Evolutionary conservation across 2,329 filamentous ascomycete genomes (phyloP), one percentile per base, ranked within the genome.

Genomic region (Dothiorella sarmentorum): DNA sequence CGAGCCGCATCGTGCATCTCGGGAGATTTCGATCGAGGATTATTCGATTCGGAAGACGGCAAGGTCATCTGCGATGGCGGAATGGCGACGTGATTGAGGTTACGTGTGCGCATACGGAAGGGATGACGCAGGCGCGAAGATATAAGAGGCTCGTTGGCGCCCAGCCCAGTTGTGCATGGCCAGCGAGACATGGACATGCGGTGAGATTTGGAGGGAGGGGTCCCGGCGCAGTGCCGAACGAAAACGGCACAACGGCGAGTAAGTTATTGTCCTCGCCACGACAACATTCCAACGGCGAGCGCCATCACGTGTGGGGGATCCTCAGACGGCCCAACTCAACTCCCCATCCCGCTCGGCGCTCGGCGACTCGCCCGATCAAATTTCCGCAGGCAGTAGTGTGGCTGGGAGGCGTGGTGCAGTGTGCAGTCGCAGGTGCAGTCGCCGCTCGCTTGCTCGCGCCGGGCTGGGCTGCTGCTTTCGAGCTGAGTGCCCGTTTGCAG

Each of bases 61-160:
- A 49, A 22, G 18, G 17, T 17, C 3, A 15, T 15, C 35, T 40
- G 35, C n/a, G 49, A n/a, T 15, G n/a, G n/a, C 22, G 40, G 24
- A 7, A 11, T 29, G 26, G 11, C 13, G 24, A 29, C 7, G 43
- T 17, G 27, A 18, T 45, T 3, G 18, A 38, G 47, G 29, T 31
- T 17, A 4, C 47, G 33, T 17, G 17, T 13, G 22, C 33, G 33
- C 15, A 29, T 26, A 10, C 45, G 86, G 82, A 7, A 82, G 81
- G 0, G 87, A 83, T 60, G 73, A 84, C 33, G 71, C 75, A n/a
- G 78, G 84, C 0, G 78, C 80, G 0, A 73, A 78, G 37, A 75
- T 81, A 55, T 68, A 75, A 9, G 77, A 84, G 40, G 79, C 83
- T 0, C 85, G 89, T 2, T 92, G 87, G 11, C 27, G 11, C 7